Conservation (phyloP, 257 asterid genomes). For the Solanum tacnaense region DNA sequence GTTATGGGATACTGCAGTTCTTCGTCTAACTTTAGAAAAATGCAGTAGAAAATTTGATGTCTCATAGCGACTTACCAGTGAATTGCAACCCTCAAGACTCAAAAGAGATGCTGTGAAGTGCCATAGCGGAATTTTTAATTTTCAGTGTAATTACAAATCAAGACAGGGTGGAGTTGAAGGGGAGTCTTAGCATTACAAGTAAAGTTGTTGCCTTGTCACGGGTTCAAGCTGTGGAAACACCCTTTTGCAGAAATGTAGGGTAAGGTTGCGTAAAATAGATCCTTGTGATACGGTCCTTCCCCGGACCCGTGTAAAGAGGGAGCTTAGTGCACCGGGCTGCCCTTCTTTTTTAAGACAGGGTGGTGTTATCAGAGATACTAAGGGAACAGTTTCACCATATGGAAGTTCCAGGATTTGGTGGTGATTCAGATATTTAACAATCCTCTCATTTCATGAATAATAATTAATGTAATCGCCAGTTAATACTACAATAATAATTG, state of each 20-base stretch:
- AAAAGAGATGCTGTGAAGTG: not conserved
- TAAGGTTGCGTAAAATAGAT: not conserved
- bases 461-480: not conserved
- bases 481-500: not conserved
- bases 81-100: not conserved
- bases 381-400: not conserved
- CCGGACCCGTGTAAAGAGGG: not conserved
- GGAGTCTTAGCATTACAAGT: not conserved
- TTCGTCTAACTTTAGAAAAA: not conserved
- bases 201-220: not conserved
- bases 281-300: not conserved
- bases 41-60: not conserved
- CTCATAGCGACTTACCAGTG: not conserved
- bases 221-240: not conserved
- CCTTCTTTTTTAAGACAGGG: not conserved
- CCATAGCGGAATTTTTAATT: not conserved
- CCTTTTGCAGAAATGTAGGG: not conserved
- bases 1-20: not conserved
- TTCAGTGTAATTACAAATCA: not conserved
- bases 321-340: not conserved
- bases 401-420: not conserved
- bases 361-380: not conserved
- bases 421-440: not conserved
- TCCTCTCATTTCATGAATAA: not conserved
- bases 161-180: not conserved